Percentiles rank a stretch among this genome's conserved stretches.
Evolutionary conservation across 2,329 filamentous ascomycete species (phyloP).

Genomic region (Beauveria scarabaeidicola): DNA sequence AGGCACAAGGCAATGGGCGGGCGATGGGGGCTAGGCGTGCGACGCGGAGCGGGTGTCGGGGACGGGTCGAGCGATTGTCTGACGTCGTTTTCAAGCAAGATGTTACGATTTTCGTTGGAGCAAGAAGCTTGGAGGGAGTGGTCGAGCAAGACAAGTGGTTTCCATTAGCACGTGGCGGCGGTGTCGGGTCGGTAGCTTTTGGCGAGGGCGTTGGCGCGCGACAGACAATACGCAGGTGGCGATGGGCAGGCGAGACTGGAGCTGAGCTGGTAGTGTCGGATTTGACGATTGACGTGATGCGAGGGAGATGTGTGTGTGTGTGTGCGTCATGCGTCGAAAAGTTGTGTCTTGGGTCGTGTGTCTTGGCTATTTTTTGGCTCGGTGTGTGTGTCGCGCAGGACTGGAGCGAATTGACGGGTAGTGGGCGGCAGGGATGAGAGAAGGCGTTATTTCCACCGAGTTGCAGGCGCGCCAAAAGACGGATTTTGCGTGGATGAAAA

Average conservation of each 20-base stretch:
- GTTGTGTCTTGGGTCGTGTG: background rate
- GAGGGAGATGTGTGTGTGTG: background rate
- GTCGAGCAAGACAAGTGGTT: background rate
- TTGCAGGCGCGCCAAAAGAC: background rate
- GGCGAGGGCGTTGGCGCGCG: background rate
- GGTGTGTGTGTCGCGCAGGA: background rate
- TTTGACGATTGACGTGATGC: background rate
- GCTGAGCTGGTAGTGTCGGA: background rate
- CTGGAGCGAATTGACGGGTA: background rate
- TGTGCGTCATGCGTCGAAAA: background rate
- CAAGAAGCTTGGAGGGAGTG: background rate
- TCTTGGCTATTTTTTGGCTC: background rate
- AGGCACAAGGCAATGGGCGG: background rate
- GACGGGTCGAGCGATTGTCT: background rate
- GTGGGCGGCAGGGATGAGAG: background rate
- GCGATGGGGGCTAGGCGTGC: background rate
- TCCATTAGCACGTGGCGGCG: slow-evolving; percentile 2
- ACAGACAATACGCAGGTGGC: background rate
- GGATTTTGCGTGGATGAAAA: background rate
- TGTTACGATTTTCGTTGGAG: background rate
- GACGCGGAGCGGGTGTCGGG: background rate
- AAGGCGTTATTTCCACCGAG: background rate
- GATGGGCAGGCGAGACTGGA: background rate
- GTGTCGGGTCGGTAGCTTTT: background rate
- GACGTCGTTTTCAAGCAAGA: background rate